Base-by-base conservation (phyloP, 116 monocot genomes). In the Iris pallida region DNA sequence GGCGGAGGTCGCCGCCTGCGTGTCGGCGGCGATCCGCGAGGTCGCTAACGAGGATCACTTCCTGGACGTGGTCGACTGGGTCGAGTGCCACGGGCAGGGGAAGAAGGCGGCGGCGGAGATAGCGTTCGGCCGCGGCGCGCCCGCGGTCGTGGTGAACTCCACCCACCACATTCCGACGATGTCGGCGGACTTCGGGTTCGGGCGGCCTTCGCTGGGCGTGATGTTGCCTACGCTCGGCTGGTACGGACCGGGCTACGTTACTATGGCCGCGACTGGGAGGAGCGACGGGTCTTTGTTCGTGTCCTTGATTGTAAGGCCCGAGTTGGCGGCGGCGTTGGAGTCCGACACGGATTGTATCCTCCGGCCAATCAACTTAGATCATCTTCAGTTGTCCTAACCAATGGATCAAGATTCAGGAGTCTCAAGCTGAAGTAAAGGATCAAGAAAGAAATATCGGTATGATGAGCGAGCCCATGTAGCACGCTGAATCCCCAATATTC, bases 161-260 rank as follows among this genome's bases (percentile, higher is more conserved):
- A 55, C 63, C 59, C 76, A 69, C 47, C 51, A 61, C 13, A 55
- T 63, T 63, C 54, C 47, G 10, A 56, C 64, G 46, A 64, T 64
- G 76, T 3, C 10, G 6, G 47, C 61, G 16, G 76, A 76, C 47
- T 76, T 76, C 9, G 76, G 76, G 11, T 70, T 55, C 45, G 76
- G 76, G 0, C 0, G 2, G 47, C 70, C 76, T 13, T 12, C 51
- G 4, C 0, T 76, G 20, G 68, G 53, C 2, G 46, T 61, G 53
- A 10, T 45, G 9, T 0, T 64, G 47, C 16, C 40, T 8, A 2
- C 9, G 47, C 8, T 70, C 20, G 30, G 30, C 3, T 30, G 30
- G 30, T 30, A 30, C 3, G 13, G 47, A 10, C 47, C 56, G 7
- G 62, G 69, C 8, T 55, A 61, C 16, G 53, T 76, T 20, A 61